These are phyloP conservation scores for Punica granatum DNA, from an alignment of 345 rosid genomes.

Conservation along the genomic window DNA sequence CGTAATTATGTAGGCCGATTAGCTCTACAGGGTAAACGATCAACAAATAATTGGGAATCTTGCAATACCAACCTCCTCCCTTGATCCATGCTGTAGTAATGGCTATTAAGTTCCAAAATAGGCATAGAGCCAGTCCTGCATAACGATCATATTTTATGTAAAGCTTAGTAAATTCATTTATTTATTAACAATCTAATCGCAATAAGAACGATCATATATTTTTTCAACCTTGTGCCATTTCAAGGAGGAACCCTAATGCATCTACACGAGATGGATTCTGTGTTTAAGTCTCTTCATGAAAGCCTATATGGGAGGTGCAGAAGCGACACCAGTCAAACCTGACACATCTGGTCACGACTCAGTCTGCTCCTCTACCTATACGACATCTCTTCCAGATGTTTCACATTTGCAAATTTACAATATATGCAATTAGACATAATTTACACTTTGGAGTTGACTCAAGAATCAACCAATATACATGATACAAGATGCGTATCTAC, in stretches of 20 bases:
- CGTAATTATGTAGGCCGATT: neutral
- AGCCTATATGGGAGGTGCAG: neutral
- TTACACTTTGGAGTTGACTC: too few species aligned
- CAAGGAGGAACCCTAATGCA: neutral
- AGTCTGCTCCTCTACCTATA: too few species aligned
- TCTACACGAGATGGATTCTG: too few species aligned
- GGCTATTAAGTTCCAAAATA: slow-evolving; percentile 82
- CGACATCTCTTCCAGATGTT: too few species aligned
- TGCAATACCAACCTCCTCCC: slow-evolving; percentile 50
- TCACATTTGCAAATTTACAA: neutral
- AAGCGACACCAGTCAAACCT: too few species aligned
- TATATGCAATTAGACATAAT: too few species aligned
- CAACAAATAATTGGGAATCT: neutral
- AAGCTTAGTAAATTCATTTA: neutral
- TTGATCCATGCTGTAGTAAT: slow-evolving; percentile 85
- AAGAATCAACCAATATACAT: too few species aligned
- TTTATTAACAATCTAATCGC: neutral
- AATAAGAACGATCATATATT: neutral
- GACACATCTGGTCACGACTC: too few species aligned
- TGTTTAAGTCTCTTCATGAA: too few species aligned
- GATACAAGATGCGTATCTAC: too few species aligned
- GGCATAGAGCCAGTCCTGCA: slow-evolving; percentile 78
- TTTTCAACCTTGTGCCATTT: neutral
- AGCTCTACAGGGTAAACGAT: neutral
- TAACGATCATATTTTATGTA: neutral